Evolutionary conservation across 2,329 filamentous ascomycete species (phyloP).

Genomic region (Hypoxylon sp.): DNA sequence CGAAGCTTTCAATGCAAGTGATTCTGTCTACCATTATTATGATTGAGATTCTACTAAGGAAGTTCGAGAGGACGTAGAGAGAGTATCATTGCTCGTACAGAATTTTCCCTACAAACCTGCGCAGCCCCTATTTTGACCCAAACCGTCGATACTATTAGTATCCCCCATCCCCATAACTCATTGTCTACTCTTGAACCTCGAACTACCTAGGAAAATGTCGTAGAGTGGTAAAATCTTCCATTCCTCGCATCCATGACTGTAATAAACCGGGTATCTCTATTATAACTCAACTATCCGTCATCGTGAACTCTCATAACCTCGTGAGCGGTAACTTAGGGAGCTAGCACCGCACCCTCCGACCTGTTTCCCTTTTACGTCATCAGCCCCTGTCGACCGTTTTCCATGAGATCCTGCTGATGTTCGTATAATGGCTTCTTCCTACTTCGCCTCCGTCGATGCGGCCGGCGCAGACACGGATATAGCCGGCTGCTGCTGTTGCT

Average conservation of each 20-base stretch:
- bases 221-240: constrained; percentile 9
- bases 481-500: constrained; percentile 9
- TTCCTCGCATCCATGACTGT: background rate
- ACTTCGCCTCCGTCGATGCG: background rate
- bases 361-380: background rate
- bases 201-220: background rate
- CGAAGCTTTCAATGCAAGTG: background rate
- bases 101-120: background rate
- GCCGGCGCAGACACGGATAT: constrained; percentile 18
- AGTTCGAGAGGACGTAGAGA: too few relatives aligned
- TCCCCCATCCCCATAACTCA: background rate
- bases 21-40: background rate
- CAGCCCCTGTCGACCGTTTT: background rate
- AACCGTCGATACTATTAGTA: background rate
- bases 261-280: constrained; percentile 21
- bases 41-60: background rate
- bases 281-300: constrained; percentile 6
- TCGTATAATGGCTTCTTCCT: background rate
- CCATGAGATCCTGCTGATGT: background rate
- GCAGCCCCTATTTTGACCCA: background rate
- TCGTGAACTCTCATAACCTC: constrained; percentile 8
- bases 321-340: background rate
- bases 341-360: background rate
- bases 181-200: background rate
- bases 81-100: too few relatives aligned